These are phyloP conservation scores for Corchorus capsularis DNA, from an alignment of 345 rosid species.

Conservation along the genomic window DNA sequence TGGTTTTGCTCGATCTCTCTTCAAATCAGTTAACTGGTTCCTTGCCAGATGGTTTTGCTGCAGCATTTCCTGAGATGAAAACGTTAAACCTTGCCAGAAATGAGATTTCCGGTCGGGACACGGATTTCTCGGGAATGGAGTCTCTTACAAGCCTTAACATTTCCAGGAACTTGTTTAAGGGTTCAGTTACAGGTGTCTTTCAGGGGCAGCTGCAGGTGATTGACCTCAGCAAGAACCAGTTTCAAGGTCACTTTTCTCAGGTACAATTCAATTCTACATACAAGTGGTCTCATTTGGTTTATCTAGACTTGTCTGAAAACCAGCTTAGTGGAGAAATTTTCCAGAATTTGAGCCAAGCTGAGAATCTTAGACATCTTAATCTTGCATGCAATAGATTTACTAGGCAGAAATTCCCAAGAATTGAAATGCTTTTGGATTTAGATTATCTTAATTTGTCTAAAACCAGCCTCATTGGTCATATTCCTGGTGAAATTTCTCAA, in stretches of 20 bases:
- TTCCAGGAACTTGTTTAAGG: slow-evolving; percentile 70
- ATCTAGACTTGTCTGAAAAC: slow-evolving; percentile 88
- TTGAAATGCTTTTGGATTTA: slow-evolving; percentile 48
- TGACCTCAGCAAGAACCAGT: slow-evolving; percentile 81
- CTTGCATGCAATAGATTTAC: slow-evolving; percentile 78
- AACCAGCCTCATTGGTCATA: slow-evolving; percentile 59
- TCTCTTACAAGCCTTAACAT: slow-evolving; percentile 64
- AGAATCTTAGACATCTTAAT: slow-evolving; percentile 69
- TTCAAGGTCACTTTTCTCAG: slow-evolving; percentile 82
- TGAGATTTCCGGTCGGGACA: slow-evolving; percentile 54
- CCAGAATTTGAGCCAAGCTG: slow-evolving; percentile 44
- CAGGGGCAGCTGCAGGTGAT: slow-evolving; percentile 48
- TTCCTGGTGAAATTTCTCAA: slow-evolving; percentile 57
- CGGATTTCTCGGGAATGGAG: slow-evolving; percentile 53
- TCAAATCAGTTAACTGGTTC: slow-evolving; percentile 65
- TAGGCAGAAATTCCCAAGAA: slow-evolving; percentile 56
- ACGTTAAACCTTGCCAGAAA: slow-evolving; percentile 70
- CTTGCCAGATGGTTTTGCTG: slow-evolving; percentile 73
- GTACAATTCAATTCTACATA: slow-evolving; percentile 64
- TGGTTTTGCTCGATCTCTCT: slow-evolving; percentile 67
- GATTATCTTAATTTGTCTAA: slow-evolving; percentile 82
- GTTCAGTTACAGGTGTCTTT: slow-evolving; percentile 56
- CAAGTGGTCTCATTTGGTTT: slow-evolving; percentile 60
- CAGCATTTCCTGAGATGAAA: slow-evolving; percentile 74
- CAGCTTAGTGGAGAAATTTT: slow-evolving; percentile 73